These are phyloP conservation scores for Geranomyces michiganensis DNA, from an alignment of 192 early-diverging fungal species.

Conservation along the genomic window DNA sequence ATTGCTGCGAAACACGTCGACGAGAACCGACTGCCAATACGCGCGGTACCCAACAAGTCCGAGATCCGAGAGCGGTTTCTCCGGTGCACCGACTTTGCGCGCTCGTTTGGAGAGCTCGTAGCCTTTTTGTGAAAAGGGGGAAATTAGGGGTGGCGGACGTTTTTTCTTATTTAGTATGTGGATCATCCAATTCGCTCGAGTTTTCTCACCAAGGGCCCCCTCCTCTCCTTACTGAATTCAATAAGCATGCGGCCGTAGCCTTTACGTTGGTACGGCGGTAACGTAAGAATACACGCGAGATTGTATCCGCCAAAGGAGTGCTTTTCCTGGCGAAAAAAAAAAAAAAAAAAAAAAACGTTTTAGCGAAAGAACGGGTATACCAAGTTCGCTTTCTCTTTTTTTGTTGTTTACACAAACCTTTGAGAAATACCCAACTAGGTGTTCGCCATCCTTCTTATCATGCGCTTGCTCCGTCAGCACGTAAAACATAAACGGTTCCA, in stretches of 20 bases:
- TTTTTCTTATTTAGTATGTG: no score
- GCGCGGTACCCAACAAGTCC: constrained; percentile 78
- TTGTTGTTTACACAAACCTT: no score
- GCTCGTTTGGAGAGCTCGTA: constrained; percentile 78
- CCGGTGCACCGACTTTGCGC: constrained; percentile 77
- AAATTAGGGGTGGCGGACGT: no score
- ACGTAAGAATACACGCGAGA: constrained; percentile 85
- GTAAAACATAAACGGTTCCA: constrained; percentile 89
- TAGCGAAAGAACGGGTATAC: no score
- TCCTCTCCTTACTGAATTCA: constrained; percentile 73
- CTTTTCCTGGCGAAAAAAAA: constrained; percentile 67
- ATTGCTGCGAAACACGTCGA: constrained; percentile 44
- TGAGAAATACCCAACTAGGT: constrained; percentile 87
- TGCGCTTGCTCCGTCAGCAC: constrained; percentile 56
- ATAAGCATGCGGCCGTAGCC: constrained; percentile 87
- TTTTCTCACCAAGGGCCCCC: no score
- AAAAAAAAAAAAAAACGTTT: neutral
- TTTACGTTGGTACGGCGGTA: constrained; percentile 85
- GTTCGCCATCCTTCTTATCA: constrained; percentile 40
- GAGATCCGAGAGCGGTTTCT: constrained; percentile 84
- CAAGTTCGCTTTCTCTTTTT: no score
- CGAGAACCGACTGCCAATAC: constrained; percentile 81
- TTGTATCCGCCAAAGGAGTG: constrained; percentile 81
- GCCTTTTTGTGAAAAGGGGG: no score
- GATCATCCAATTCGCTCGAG: no score